A percentile compares a stretch with the other conserved stretches of the same genome.
Evolutionary conservation across 2,329 filamentous ascomycete species (phyloP).

Genomic region (Colletotrichum aenigma): DNA sequence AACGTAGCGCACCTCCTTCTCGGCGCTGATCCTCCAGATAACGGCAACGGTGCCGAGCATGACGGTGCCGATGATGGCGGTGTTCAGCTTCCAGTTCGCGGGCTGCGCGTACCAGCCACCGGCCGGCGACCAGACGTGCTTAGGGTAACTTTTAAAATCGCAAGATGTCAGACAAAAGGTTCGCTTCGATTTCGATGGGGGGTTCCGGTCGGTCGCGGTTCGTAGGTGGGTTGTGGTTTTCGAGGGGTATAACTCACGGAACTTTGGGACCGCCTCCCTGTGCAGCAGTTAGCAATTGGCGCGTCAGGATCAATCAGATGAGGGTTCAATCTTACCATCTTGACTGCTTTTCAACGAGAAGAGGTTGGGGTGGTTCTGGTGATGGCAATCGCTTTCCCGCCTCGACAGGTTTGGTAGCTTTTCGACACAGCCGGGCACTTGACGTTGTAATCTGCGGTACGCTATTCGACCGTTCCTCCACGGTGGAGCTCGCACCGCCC

Average conservation of each 20-base stretch:
- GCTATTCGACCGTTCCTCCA: background rate
- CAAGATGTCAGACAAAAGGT: conserved; percentile 1
- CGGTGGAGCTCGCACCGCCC: conserved; percentile 3
- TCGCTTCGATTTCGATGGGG: conserved; percentile 22
- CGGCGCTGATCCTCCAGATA: conserved; percentile 75
- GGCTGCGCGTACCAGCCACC: conserved; percentile 98
- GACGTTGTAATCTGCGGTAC: conserved; percentile 13
- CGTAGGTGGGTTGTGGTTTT: background rate
- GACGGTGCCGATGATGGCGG: conserved; percentile 72
- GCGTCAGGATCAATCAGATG: background rate
- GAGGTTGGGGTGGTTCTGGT: conserved; percentile 20
- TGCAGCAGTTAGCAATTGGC: conserved; percentile 41
- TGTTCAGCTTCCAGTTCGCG: conserved; percentile 94
- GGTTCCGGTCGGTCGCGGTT: background rate
- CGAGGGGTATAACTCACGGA: conserved; percentile 49
- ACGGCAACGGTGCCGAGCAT: conserved; percentile 71
- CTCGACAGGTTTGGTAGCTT: conserved; percentile 8
- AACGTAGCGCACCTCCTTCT: conserved; percentile 73
- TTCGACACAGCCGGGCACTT: background rate
- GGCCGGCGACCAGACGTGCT: conserved; percentile 98
- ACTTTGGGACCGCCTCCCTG: conserved; percentile 78
- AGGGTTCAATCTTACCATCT: conserved; percentile 56
- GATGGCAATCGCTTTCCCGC: conserved; percentile 25
- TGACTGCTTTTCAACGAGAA: conserved; percentile 44
- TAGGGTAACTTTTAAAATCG: conserved; percentile 75